Evolutionary conservation across 768 basidiomycete species (phyloP).

Genomic region (Xerocomellus chrysenteron): DNA sequence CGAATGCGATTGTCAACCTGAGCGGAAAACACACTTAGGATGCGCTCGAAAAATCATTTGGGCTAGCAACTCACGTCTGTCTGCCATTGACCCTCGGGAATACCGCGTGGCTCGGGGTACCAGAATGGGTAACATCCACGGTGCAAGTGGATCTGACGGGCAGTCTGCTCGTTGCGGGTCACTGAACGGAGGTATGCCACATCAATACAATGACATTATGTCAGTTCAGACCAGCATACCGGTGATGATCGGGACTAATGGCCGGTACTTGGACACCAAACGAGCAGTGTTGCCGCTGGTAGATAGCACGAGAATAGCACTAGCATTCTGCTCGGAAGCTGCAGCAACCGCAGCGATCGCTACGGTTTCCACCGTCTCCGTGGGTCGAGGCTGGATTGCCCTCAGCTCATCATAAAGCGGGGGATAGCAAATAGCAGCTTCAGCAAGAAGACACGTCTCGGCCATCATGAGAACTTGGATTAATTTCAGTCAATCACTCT

Average conservation of each 20-base stretch:
- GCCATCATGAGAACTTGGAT: constrained; percentile 95
- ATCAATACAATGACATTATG: constrained; percentile 7
- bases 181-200: constrained; percentile 45
- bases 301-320: constrained; percentile 93
- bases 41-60: not conserved
- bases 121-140: constrained; percentile 96
- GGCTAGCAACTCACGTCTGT: constrained; percentile 67
- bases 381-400: constrained; percentile 78
- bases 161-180: constrained; percentile 92
- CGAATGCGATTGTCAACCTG: constrained; percentile 89
- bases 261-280: constrained; percentile 94
- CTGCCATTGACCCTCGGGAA: constrained; percentile 92
- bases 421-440: constrained; percentile 93
- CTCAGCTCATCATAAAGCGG: constrained; percentile 90
- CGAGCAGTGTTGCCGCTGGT: constrained; percentile 97
- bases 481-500: constrained; percentile 5
- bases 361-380: constrained; percentile 92
- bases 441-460: constrained; percentile 96
- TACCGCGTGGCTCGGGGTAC: constrained; percentile 93
- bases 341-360: constrained; percentile 96
- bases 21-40: constrained; percentile 9
- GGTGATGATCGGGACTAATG: constrained; percentile 90
- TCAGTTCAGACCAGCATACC: constrained; percentile 46
- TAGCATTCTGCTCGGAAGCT: constrained; percentile 90
- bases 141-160: constrained; percentile 95